These are phyloP conservation scores for Millerozyma miso DNA, from an alignment of 805 yeast species.

Conservation along the genomic window DNA sequence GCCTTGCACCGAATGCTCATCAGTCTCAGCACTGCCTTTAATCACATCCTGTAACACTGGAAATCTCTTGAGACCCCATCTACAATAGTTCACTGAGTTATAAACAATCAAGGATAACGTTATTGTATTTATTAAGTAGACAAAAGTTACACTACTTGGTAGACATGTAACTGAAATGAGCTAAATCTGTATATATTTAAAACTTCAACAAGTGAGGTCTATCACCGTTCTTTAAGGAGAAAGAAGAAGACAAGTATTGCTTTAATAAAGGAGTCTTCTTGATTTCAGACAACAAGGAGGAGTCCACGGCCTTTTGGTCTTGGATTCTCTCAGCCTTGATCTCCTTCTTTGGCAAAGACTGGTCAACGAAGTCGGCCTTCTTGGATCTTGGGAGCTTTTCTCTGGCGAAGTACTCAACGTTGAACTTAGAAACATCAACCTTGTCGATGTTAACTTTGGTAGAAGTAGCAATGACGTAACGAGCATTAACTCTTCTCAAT, in stretches of 20 bases:
- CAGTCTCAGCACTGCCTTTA: no score
- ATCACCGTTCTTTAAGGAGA: constrained; percentile 98
- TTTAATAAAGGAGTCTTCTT: constrained; percentile 96
- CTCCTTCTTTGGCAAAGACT: constrained; percentile 73
- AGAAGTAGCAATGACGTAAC: constrained; percentile 98
- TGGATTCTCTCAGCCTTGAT: constrained; percentile 90
- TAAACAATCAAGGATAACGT: neutral
- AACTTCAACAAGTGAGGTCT: constrained; percentile 97
- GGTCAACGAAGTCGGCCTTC: constrained; percentile 87
- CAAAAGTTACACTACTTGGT: neutral
- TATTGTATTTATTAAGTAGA: neutral
- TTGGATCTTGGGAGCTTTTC: constrained; percentile 80
- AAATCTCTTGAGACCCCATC: no score
- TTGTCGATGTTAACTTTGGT: constrained; percentile 78
- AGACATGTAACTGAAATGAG: neutral
- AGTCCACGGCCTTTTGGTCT: constrained; percentile 95
- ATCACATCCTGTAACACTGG: no score
- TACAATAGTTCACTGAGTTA: no score
- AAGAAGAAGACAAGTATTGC: constrained; percentile 92
- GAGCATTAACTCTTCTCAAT: constrained; percentile 97
- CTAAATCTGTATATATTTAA: constrained; percentile 40
- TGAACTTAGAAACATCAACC: constrained; percentile 86
- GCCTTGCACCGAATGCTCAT: no score
- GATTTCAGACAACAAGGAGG: constrained; percentile 87
- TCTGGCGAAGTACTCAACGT: constrained; percentile 93